phyloP scores from a whole-genome alignment of 2,329 filamentous ascomycete species.

The Acrocalymma vagum region DNA sequence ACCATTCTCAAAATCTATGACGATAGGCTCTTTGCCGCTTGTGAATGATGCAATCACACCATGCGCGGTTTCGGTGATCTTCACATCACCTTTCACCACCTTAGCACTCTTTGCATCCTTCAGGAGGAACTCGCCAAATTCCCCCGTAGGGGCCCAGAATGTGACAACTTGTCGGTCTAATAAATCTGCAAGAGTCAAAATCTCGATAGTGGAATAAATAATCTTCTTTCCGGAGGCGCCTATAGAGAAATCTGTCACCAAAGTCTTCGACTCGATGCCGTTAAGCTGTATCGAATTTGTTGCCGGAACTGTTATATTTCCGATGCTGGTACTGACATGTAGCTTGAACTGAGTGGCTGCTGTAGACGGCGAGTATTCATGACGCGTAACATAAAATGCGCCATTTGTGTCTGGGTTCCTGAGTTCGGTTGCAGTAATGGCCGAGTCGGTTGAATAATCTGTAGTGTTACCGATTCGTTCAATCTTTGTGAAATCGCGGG shows the following conservation, averaged over 20 bases:
- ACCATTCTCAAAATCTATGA: too few relatives aligned
- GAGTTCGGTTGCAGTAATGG: conserved; percentile 61
- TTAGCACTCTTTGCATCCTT: too few relatives aligned
- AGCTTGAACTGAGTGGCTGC: conserved; percentile 57
- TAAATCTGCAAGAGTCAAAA: conserved; percentile 58
- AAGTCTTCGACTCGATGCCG: conserved; percentile 63
- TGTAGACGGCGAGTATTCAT: conserved; percentile 55
- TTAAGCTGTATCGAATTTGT: conserved; percentile 60
- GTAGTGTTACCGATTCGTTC: conserved; percentile 64
- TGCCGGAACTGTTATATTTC: conserved; percentile 52
- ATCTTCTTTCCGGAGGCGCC: conserved; percentile 58
- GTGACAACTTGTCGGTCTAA: conserved; percentile 59
- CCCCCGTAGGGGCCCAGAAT: conserved; percentile 59
- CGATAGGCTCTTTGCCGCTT: too few relatives aligned
- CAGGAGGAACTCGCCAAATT: conserved; percentile 57
- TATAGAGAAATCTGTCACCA: conserved; percentile 62
- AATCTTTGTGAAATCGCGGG: conserved; percentile 61
- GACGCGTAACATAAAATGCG: conserved; percentile 61
- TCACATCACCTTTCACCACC: too few relatives aligned
- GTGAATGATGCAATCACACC: too few relatives aligned
- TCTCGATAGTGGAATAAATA: conserved; percentile 61
- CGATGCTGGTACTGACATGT: conserved; percentile 58
- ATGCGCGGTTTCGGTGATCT: too few relatives aligned
- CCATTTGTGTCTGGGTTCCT: conserved; percentile 60
- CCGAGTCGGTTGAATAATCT: conserved; percentile 50